Base-by-base conservation (phyloP, 2,329 filamentous ascomycete genomes). In the Claviceps pazoutovae region DNA sequence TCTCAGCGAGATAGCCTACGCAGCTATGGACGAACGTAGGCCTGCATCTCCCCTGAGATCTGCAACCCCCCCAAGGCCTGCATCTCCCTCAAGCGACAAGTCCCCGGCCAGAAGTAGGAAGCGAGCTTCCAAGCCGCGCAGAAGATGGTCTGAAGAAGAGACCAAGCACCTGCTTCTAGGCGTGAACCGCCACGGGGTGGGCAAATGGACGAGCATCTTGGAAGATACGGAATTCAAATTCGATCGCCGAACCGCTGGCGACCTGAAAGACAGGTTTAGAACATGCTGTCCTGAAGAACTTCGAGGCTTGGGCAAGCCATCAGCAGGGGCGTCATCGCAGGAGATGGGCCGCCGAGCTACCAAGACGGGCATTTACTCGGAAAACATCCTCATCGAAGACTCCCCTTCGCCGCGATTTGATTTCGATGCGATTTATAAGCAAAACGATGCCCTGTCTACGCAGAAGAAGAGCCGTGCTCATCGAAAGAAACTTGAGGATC, bases 61-160 rank as follows among this genome's bases (percentile, higher is more conserved):
- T 49, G 53, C 14, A 54, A 52, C 42, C 50, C 56, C 16, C 55
- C 51, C 3, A 34, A 34, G 30, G 9, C 9, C 30, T 49, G 54
- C 14, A 48, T 56, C 64, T 3, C 59, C 65, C 11, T 66, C 66
- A 42, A 54, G 61, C n/a, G 65, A 67, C 17, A 65, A 62, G 50
- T 53, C 51, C 11, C 50, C 51, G 21, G 54, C 51, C 55, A 78
- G 74, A 58, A 64, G 67, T 9, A 76, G 77, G 59, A 72, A 77
- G 58, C 73, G 75, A 43, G 74, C 75, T 11, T 72, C 74, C 6
- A 82, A 80, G 58, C 74, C 77, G 1, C 71, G 80, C 53, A 72
- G 75, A 50, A 82, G 81, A 57, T 84, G 80, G 80, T 77, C 78
- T 0, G 78, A 83, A 55, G 74, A 80, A 53, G 80, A 84, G 62